Evolutionary conservation across 257 asterid genomes (phyloP).

Genomic region (Solanum bukasovii): DNA sequence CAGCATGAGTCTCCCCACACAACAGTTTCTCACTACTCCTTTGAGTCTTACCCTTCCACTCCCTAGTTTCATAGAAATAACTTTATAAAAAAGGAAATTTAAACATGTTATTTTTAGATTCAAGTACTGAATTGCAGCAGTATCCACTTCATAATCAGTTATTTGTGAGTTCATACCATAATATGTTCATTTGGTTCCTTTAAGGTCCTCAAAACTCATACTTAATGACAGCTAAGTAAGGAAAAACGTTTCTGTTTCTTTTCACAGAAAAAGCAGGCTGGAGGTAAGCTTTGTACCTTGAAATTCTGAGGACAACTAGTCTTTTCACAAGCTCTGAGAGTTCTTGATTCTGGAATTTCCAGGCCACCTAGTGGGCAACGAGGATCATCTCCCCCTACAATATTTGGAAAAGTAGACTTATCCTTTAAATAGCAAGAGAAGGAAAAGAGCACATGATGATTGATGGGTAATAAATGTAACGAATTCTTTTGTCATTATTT

Average conservation of each 20-base stretch:
- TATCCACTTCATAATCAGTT: neutral
- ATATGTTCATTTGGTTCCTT: neutral
- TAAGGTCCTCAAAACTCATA: neutral
- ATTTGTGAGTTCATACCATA: neutral
- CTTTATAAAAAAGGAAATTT: neutral
- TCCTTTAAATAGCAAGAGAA: neutral
- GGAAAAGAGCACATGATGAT: neutral
- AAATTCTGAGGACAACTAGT: conserved; percentile 20
- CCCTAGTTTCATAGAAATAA: neutral
- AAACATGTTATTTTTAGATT: neutral
- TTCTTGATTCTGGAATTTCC: conserved; percentile 40
- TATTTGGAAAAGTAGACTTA: neutral
- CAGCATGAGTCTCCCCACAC: neutral
- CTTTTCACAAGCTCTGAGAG: conserved; percentile 22
- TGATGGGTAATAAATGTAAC: neutral
- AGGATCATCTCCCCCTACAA: conserved; percentile 62
- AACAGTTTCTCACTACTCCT: neutral
- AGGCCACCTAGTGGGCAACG: conserved; percentile 73
- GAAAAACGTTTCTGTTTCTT: neutral
- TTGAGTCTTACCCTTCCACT: neutral
- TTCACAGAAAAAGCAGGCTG: neutral
- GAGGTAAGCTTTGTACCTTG: conserved; percentile 26
- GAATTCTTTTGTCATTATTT: neutral
- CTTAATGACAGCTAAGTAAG: neutral
- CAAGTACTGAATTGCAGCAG: neutral